phyloP scores from a whole-genome alignment of 164 flowering plant species.

The Buxus sempervirens region DNA sequence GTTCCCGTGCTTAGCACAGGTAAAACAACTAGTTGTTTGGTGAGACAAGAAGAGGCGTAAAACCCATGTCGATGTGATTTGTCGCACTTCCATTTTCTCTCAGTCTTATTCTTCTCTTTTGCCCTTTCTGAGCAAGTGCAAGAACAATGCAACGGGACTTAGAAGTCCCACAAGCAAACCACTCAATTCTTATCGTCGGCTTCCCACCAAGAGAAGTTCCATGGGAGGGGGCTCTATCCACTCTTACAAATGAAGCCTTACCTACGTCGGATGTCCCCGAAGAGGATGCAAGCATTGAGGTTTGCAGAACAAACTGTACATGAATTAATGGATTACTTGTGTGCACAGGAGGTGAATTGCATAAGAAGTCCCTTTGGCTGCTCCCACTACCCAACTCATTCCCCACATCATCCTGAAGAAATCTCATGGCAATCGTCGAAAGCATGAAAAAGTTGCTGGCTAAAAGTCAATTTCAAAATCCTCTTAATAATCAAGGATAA shows the following conservation, averaged over 20 bases:
- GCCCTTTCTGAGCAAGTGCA: too few species aligned
- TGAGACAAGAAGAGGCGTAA: too few species aligned
- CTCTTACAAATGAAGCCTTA: conserved; percentile 9
- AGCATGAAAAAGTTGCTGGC: too few species aligned
- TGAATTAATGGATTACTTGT: conserved; percentile 26
- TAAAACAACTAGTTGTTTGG: too few species aligned
- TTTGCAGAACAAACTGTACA: conserved; percentile 25
- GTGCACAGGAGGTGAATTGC: conserved; percentile 30
- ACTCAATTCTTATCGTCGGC: conserved; percentile 30
- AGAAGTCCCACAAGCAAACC: conserved; percentile 21
- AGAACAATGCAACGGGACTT: conserved; percentile 23
- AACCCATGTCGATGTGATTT: too few species aligned
- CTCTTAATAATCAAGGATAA: neutral
- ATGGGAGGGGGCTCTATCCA: conserved; percentile 19
- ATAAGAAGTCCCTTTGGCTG: conserved; percentile 17
- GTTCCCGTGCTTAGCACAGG: too few species aligned
- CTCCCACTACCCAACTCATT: conserved; percentile 8
- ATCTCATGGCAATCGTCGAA: neutral
- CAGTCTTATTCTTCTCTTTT: too few species aligned
- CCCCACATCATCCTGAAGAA: conserved; percentile 8
- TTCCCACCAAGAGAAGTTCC: conserved; percentile 20
- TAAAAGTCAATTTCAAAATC: neutral
- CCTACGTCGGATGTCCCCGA: conserved; percentile 14
- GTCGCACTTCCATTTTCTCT: too few species aligned
- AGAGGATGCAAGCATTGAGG: conserved; percentile 14